Conservation (phyloP, 1,284 basidiomycete species). For the Rhodotorula sp. region DNA sequence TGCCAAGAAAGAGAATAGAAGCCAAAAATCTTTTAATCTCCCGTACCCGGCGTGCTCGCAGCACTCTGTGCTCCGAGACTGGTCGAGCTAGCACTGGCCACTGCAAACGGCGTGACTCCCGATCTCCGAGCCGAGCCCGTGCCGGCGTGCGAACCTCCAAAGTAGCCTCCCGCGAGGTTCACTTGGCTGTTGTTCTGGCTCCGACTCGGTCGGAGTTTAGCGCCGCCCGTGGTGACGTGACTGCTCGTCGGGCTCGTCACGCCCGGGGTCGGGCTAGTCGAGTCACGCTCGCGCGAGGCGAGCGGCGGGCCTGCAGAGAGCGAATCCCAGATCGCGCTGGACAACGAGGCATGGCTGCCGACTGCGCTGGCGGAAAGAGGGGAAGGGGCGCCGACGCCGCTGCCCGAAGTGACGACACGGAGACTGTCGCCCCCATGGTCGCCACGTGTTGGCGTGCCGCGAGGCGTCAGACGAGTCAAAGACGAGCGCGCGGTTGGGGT, state of each 20-base stretch:
- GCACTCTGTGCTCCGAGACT: neutral
- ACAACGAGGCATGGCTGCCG: neutral
- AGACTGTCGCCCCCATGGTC: slow-evolving; percentile 3
- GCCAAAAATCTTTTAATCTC: neutral
- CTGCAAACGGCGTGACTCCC: neutral
- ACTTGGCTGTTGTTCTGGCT: slow-evolving; percentile 28
- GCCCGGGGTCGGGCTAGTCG: slow-evolving; percentile 5
- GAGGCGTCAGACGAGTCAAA: neutral
- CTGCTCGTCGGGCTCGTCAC: neutral
- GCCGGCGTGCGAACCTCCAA: neutral
- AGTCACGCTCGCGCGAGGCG: neutral
- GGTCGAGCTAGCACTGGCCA: slow-evolving; percentile 18
- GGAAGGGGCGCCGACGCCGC: slow-evolving; percentile 10
- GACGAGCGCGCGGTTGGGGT: slow-evolving; percentile 17
- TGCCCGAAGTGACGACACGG: neutral
- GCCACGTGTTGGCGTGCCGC: neutral
- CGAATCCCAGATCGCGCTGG: neutral
- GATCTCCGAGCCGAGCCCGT: neutral
- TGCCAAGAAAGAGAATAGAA: neutral
- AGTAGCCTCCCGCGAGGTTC: slow-evolving; percentile 14
- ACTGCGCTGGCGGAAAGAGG: slow-evolving; percentile 10
- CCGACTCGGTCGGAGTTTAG: slow-evolving; percentile 28
- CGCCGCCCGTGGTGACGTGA: slow-evolving; percentile 6
- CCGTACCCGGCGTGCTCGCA: slow-evolving; percentile 3
- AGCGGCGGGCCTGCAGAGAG: neutral